phyloP scores from a whole-genome alignment of 164 flowering plant genomes.

The Stephania cephalantha region DNA sequence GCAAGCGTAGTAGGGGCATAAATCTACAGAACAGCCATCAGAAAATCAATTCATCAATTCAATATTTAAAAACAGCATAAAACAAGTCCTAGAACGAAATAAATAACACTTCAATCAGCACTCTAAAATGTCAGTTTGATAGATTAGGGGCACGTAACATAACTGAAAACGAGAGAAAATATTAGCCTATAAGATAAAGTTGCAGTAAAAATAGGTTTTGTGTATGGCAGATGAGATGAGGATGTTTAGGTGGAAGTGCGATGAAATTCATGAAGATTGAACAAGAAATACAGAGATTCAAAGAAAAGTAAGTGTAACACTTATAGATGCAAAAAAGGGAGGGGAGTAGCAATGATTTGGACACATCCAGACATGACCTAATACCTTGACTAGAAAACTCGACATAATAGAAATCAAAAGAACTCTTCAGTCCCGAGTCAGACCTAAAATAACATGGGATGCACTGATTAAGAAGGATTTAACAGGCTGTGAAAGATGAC shows the following conservation, averaged over 20 bases:
- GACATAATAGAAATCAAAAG: too few relatives aligned
- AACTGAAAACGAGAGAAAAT: not conserved
- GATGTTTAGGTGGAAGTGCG: not conserved
- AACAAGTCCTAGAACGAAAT: not conserved
- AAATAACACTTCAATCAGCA: not conserved
- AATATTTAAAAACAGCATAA: not conserved
- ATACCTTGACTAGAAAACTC: too few relatives aligned
- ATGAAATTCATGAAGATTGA: too few relatives aligned
- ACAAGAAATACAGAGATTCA: too few relatives aligned
- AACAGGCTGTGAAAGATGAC: too few relatives aligned
- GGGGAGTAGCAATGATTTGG: too few relatives aligned
- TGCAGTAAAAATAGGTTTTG: not conserved
- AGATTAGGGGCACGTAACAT: not conserved
- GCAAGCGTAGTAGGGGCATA: constrained; percentile 91
- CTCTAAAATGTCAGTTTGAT: not conserved
- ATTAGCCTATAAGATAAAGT: not conserved
- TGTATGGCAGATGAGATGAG: not conserved
- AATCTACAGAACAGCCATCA: constrained; percentile 32
- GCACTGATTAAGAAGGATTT: too few relatives aligned
- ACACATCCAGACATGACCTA: too few relatives aligned
- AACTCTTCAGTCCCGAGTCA: too few relatives aligned
- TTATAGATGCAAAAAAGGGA: too few relatives aligned
- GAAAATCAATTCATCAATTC: not conserved
- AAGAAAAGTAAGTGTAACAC: too few relatives aligned
- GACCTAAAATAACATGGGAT: too few relatives aligned